Base-by-base conservation (phyloP, 345 rosid genomes). In the Geranium brycei region DNA sequence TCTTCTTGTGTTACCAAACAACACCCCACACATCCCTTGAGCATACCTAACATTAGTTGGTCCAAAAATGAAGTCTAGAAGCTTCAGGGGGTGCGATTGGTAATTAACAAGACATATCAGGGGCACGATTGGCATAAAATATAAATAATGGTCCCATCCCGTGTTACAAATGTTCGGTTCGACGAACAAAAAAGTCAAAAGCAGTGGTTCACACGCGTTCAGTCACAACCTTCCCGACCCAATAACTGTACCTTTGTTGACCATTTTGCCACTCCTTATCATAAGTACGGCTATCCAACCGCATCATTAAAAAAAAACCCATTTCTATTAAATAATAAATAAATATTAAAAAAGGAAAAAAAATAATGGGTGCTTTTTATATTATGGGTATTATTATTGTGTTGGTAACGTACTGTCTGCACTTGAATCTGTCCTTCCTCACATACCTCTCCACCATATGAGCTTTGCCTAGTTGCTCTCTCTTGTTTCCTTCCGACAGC, bases 371-470 rank as follows among this genome's bases (percentile, higher is more conserved):
- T 38, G 47, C 47, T 38, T 38, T 23, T n/a, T n/a, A 32, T 32
- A 32, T 41, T 47, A 23, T 8, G 53, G 53, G 53, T 47, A 47
- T 47, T 8, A 15, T 47, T 47, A 47, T 47, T 8, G 53, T 47
- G 53, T 47, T 47, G 13, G 53, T 47, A 47, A 47, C 53, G 53
- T 47, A 47, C 53, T 47, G 53, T 60, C 56, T 58, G 68, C 51
- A 71, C 77, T 76, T 80, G 68, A 63, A 72, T 75, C 76, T 72
- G 77, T 80, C 81, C 84, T 80, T 72, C 83, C 83, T 72, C 81
- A 59, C 41, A 72, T 80, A 72, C 17, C 64, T 61, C 73, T 74
- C 69, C 84, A 65, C 84, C 77, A 55, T n/a, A 69, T 77, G 65
- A 57, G 58, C 11, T 68, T 2, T 3, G 47, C 35, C 19, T 17